Evolutionary conservation across 176 grass and related monocot genomes (phyloP), one percentile per base, ranked within the genome.

Genomic region (Oryza meridionalis): DNA sequence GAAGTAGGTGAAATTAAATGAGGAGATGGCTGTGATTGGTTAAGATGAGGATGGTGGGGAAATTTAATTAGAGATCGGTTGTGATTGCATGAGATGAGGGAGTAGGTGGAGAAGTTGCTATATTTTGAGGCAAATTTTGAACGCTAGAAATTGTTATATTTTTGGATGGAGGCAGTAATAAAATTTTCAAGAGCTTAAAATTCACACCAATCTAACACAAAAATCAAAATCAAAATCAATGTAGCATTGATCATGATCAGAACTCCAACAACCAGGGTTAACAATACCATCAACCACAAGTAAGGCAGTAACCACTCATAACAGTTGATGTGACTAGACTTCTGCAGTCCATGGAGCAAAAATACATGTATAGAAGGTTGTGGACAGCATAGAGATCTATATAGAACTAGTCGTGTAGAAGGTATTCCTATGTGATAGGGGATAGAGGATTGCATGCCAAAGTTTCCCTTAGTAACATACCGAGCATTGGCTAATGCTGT

Each of bases 401-500:
- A n/a, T 32, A 61, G 55, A 76, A 32, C 11, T 51, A 65, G 27
- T 76, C 13, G 0, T 9, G 61, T 67, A 68, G 26, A 77, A 66
- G 46, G 43, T 73, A 81, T 61, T 71, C 38, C 62, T 14, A 64
- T 50, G 42, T 27, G 44, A 21, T 38, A 82, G 42, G 9, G 5
- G 63, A 24, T 69, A 43, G 73, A 82, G 3, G 68, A 76, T 27
- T 73, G 25, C 9, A 80, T 65, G 16, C 38, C 67, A 81, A 84
- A 84, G 70, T 14, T 32, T 73, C 62, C 29, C 50, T 66, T 58
- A 9, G 5, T 69, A 81, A 87, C 86, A 53, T 81, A 91, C 89
- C 91, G 49, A 33, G 96, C 96, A 98, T 98, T 98, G 72, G 96
- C 93, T 86, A 98, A 88, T 85, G 96, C 96, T 73, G 96, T 98